Evolutionary conservation across 805 yeast species (phyloP), one percentile per base, ranked within the genome.

Genomic region (Brettanomyces bruxellensis): DNA sequence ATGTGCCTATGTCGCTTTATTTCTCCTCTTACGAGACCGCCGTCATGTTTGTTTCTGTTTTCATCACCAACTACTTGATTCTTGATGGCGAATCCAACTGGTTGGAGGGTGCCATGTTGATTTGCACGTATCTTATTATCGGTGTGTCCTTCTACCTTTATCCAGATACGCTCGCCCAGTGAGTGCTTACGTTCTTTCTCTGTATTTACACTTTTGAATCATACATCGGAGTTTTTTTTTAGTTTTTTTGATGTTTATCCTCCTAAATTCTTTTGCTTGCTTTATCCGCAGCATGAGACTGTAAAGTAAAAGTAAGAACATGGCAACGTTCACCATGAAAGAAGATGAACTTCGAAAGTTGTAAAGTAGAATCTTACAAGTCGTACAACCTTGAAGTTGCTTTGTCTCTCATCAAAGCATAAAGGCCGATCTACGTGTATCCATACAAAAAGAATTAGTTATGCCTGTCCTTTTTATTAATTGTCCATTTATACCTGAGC

Each of bases 61-160:
- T 90, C 63, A 79, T 93, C 51, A 80, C 95, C 36, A 90, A 90
- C 59, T 83, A 85, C 62, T 74, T 90, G 56, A 83, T 93, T 52
- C 75, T 86, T 51, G 99, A 93, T 62, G 99, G 99, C 48, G 95
- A 88, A 64, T 79, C 90, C 49, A 91, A 93, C 63, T 93, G 98
- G 97, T 74, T 93, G 46, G 99, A 93, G 71, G 99, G 99, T 46
- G 88, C 83, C 36, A 83, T 93, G 93, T 73, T 93, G 54, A 63
- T 93, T 47, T 81, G 95, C 49, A 86, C 95, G 45, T 93, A 93
- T 62, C 62, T 83, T 48, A 83, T 93, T 47, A 82, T 89, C 47
- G 96, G 95, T 2, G 71, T 93, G 55, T 90, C 97, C 1, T 93
- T 93, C 72, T 86, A 75, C 70, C 86, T 78, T 64, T 86, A 88